A percentile compares a stretch with the other conserved stretches of the same genome.
Evolutionary conservation across 192 early-diverging fungal genomes (phyloP).

Genomic region (Funneliformis geosporum): DNA sequence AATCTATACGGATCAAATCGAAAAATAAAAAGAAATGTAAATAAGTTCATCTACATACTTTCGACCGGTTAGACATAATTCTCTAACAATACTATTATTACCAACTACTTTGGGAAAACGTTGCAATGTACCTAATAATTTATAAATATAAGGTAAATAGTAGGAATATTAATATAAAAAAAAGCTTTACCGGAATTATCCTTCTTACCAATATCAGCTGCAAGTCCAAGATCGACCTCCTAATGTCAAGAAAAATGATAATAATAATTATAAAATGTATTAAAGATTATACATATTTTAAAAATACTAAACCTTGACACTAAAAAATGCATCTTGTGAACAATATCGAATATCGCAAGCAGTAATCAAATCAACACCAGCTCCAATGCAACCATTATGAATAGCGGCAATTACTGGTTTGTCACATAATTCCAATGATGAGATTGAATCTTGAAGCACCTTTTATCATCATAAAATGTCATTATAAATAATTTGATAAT

Average conservation of each 20-base stretch:
- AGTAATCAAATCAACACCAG: constrained; percentile 82
- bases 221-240: constrained; percentile 92
- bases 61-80: constrained; percentile 85
- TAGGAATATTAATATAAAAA: not conserved
- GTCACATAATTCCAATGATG: constrained; percentile 79
- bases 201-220: constrained; percentile 77
- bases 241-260: constrained; percentile 24
- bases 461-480: constrained; percentile 1
- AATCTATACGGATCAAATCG: not conserved
- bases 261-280: too few relatives aligned
- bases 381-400: constrained; percentile 84
- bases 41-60: constrained; percentile 40
- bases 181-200: not conserved
- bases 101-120: constrained; percentile 93
- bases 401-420: constrained; percentile 90
- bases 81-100: constrained; percentile 88
- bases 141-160: not conserved
- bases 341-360: constrained; percentile 93
- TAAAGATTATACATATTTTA: too few relatives aligned
- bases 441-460: constrained; percentile 67
- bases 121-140: constrained; percentile 73
- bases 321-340: constrained; percentile 76
- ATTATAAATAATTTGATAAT: constrained; percentile 1
- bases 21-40: not conserved
- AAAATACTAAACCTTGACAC: constrained; percentile 73